Evolutionary conservation across 805 yeast species (phyloP), one percentile per base, ranked within the genome.

Genomic region (Saitoella complicata): DNA sequence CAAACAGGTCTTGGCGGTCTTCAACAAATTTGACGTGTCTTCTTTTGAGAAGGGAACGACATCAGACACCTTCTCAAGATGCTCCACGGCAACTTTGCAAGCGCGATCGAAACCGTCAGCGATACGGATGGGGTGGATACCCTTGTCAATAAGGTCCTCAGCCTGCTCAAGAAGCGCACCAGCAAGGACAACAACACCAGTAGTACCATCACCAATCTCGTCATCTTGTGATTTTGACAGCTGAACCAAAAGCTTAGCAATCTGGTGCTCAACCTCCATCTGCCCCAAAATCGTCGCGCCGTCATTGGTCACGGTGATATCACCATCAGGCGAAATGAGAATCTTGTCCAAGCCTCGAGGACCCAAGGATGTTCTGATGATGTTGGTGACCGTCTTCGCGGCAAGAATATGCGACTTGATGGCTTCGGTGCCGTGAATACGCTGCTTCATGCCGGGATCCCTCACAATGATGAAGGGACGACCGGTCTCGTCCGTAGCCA

Each of bases 401-500:
- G 97, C 97, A 45, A 85, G 70, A 45, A 88, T 87, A 62, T 91
- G 97, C 38, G 88, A 78, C 62, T 67, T 73, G 62, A 76, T 71
- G 49, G 96, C 86, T 61, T 91, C 85, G 39, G 75, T 62, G 31
- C 93, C 93, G 53, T 80, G 86, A 7, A 73, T 53, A 53, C 58
- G 44, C 47, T 62, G 58, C 50, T 67, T 67, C 37, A 58, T 55
- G 4, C 69, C 70, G 48, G 67, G 71, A 49, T 91, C 99, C 61
- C 91, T 77, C 44, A 91, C 99, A 60, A 91, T 91, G 59, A 91
- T 88, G 61, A 91, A 85, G 13, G 99, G 99, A 64, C 98, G 79
- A 13, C 99, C 99, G 87, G 82, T 84, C 64, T 91, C 99, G 62
- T 91, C 99, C 65, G 88, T 98, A 3, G 98, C 97, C 69, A 91